Conservation (phyloP, 352 stramenopile species). For the Globisporangium canariense region DNA sequence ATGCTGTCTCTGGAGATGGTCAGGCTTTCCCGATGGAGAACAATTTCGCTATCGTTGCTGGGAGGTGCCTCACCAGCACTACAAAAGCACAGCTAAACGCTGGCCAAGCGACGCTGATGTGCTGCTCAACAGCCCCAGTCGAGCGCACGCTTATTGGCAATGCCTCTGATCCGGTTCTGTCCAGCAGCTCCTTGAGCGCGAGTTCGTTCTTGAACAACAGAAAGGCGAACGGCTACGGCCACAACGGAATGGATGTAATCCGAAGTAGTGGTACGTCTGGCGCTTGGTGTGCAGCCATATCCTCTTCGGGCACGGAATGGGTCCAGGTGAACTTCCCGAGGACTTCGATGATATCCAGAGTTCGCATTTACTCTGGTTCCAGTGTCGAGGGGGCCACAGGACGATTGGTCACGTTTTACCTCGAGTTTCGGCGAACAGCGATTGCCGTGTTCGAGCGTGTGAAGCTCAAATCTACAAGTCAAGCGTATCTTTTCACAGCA, state of each 20-base stretch:
- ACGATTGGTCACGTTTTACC: neutral
- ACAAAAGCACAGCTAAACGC: conserved; percentile 23
- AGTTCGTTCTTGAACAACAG: conserved; percentile 34
- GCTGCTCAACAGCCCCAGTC: conserved; percentile 24
- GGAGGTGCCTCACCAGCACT: conserved; percentile 3
- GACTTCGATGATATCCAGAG: conserved; percentile 35
- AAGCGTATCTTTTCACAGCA: conserved; percentile 3
- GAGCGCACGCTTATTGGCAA: neutral
- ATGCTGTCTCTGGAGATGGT: neutral
- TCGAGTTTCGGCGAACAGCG: conserved; percentile 4
- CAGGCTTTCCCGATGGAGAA: conserved; percentile 7
- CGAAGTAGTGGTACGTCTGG: conserved; percentile 19
- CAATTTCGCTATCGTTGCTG: neutral
- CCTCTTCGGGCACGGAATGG: conserved; percentile 27
- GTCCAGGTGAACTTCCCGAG: conserved; percentile 39
- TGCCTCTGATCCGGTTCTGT: neutral
- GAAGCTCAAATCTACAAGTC: neutral
- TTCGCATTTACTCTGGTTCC: conserved; percentile 24
- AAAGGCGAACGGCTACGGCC: conserved; percentile 40
- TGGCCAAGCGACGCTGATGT: conserved; percentile 27
- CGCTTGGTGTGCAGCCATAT: conserved; percentile 39
- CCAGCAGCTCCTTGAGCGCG: conserved; percentile 10
- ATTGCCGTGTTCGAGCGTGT: conserved; percentile 1
- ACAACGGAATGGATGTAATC: conserved; percentile 27
- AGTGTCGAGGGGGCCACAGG: conserved; percentile 19